Base-by-base conservation (phyloP, 257 asterid genomes). In the Gardenia jasminoides region DNA sequence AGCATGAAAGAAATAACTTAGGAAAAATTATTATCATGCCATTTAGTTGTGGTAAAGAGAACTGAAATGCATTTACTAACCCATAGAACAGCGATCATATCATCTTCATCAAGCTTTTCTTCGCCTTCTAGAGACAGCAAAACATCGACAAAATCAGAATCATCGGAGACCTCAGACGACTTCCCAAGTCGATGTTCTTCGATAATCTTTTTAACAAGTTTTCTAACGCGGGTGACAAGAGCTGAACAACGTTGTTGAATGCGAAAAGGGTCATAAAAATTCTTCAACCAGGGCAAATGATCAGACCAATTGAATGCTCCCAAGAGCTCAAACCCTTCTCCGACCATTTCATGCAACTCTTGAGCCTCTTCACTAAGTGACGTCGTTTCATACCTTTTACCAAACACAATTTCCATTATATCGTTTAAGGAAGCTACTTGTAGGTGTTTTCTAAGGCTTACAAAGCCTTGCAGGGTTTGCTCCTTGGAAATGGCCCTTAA, bases 61-160 rank as follows among this genome's bases (percentile, higher is more conserved):
- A 54, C 44, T 19, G 41, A 44, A 22, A 58, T 31, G 33, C 67
- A 20, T 39, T 26, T 9, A 82, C 75, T 46, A 54, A 94, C 98
- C 98, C 98, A 92, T 47, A 94, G 79, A 67, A 94, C 91, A 3
- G 98, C 93, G 78, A 92, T 82, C 95, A 91, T 89, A 13, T 94
- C 98, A 43, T 89, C 96, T 33, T 93, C 91, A 6, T 69, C 66
- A 12, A 94, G 91, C 88, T 91, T 91, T 82, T 92, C 96, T 3
- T 92, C 94, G 1, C 94, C 98, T 17, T 85, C 90, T 83, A 94
- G 82, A 7, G 90, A 84, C 10, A 94, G 81, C 82, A 94, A 81
- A 65, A 92, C 90, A 64, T 93, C 93, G 0, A 94, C 94, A 16
- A 94, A 94, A 79, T 90, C 94, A 11, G 76, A 78, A 43, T 72